Conservation (phyloP, 1,284 basidiomycete genomes). For the Puccinia hordei region DNA sequence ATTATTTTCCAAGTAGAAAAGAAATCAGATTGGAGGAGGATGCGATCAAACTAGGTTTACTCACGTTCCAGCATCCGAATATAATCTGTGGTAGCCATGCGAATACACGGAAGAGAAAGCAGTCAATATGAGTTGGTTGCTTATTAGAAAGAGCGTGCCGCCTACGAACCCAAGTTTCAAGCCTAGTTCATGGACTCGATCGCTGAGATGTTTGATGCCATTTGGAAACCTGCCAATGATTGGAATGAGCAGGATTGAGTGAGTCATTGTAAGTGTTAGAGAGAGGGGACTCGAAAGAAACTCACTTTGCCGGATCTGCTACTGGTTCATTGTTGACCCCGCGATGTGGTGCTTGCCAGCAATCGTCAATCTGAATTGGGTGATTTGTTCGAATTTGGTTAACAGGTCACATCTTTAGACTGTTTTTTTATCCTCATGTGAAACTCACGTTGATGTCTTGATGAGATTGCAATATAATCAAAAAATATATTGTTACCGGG, state of each 20-base stretch:
- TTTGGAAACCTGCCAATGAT: constrained; percentile 61
- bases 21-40: background rate
- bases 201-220: constrained; percentile 62
- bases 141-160: background rate
- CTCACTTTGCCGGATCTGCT: constrained; percentile 58
- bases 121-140: background rate
- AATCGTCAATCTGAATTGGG: constrained; percentile 56
- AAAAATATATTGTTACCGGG: constrained; percentile 27
- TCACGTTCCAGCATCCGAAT: constrained; percentile 63
- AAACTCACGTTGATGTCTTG: constrained; percentile 41
- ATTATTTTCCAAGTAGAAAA: background rate
- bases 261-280: background rate
- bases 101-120: background rate
- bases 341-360: constrained; percentile 60
- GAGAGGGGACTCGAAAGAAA: background rate
- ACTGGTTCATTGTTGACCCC: constrained; percentile 55
- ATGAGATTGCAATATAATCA: constrained; percentile 31
- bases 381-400: background rate
- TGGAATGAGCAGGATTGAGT: background rate
- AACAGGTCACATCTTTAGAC: background rate
- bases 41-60: background rate
- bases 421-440: background rate
- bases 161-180: constrained; percentile 59
- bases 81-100: constrained; percentile 60
- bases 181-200: constrained; percentile 62